These are phyloP conservation scores for Condylostoma magnum DNA, from an alignment of 169 alveolate species.

Conservation along the genomic window DNA sequence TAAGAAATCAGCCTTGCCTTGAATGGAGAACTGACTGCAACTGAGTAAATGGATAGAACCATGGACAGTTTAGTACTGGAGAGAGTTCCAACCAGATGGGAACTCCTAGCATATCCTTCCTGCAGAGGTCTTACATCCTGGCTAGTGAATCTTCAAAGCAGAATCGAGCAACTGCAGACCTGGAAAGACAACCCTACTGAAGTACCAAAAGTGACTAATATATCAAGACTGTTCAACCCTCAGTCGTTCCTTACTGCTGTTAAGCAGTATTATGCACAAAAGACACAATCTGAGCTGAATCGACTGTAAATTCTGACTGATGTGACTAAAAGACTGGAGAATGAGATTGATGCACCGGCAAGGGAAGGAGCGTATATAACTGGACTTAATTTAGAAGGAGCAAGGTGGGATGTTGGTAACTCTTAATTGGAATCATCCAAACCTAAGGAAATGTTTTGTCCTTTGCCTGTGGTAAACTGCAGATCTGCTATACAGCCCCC, in stretches of 20 bases:
- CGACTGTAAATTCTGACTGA: slow-evolving; percentile 92
- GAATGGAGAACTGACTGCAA: slow-evolving; percentile 93
- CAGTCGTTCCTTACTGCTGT: slow-evolving; percentile 96
- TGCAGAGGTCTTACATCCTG: slow-evolving; percentile 92
- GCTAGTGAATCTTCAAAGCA: slow-evolving; percentile 87
- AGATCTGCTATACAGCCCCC: slow-evolving; percentile 80
- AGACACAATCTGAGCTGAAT: slow-evolving; percentile 89
- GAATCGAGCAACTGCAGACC: slow-evolving; percentile 88
- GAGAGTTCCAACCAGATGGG: slow-evolving; percentile 91
- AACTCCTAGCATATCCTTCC: slow-evolving; percentile 90
- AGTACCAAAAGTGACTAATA: slow-evolving; percentile 89
- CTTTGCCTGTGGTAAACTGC: slow-evolving; percentile 94
- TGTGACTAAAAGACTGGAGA: slow-evolving; percentile 87
- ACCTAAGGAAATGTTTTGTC: slow-evolving; percentile 93
- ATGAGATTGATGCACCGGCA: slow-evolving; percentile 85
- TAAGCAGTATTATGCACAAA: slow-evolving; percentile 91
- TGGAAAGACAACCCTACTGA: slow-evolving; percentile 91
- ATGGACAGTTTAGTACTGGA: slow-evolving; percentile 83
- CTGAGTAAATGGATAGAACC: slow-evolving; percentile 88
- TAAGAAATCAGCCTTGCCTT: slow-evolving; percentile 91
- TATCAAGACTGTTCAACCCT: slow-evolving; percentile 93
- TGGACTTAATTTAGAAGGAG: slow-evolving; percentile 90
- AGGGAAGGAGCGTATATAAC: slow-evolving; percentile 90
- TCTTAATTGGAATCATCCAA: slow-evolving; percentile 89
- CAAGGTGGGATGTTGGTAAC: slow-evolving; percentile 89